Base-by-base conservation (phyloP, 2,329 filamentous ascomycete genomes). In the Cladosporium sp. region DNA sequence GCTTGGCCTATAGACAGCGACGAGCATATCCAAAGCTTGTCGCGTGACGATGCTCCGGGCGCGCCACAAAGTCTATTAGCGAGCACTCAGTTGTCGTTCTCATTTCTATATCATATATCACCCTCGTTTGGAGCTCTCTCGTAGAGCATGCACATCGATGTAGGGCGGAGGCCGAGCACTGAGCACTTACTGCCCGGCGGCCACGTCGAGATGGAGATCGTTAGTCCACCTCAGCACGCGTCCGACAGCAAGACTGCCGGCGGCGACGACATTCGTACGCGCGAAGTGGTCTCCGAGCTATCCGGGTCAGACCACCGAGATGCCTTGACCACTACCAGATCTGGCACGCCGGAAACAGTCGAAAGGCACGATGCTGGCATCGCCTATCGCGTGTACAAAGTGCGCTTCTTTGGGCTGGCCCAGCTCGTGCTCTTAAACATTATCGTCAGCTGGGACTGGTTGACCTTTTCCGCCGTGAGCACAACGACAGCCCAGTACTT, bases 371-470 rank as follows among this genome's bases (percentile, higher is more conserved):
- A 42, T 22, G 52, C 20, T 20, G 42, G 34, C 39, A 45, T 40
- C 20, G n/a, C 40, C 56, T 77, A 74, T 61, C 72, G 70, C 24
- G 82, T 88, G 20, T 97, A 97, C 71, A 93, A 89, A 75, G 83
- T 91, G 68, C 83, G 94, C 44, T 99, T 91, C 86, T 89, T 96
- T 71, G 94, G 94, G 0, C 78, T 99, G 52, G 75, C 83, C 20
- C 90, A 96, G 73, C 75, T 97, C 69, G 88, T 91, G 6, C 74
- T 97, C 67, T 78, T 97, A 74, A 99, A 97, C 71, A 87, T 97
- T 57, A 84, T 97, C 60, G 88, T 96, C 40, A 95, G 90, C 68
- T 97, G 93, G 93, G 91, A 95, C 83, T 97, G 93, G 93, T 83
- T 97, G 65, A 94, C 91, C 6, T 97, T 91, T 73, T 88, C 92